A percentile compares a stretch with the other conserved stretches of the same genome.
Evolutionary conservation across 768 basidiomycete species (phyloP).

Genomic region (Lactifluus subvellereus): DNA sequence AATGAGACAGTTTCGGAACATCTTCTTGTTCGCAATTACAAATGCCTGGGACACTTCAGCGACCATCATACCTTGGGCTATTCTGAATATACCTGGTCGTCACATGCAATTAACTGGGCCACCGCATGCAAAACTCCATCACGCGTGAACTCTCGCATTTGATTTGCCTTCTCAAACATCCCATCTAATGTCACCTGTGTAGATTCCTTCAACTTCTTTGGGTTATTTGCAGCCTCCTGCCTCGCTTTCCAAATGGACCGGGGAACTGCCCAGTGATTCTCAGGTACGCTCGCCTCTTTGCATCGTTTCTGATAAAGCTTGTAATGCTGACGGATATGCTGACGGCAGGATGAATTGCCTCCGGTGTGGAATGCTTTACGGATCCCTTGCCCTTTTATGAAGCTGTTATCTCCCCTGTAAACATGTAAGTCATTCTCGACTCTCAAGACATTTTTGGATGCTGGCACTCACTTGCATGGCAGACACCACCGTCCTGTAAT

Average conservation of each 20-base stretch:
- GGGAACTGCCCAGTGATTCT: too few species aligned
- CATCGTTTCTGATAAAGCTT: background rate
- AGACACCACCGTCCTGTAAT: too few species aligned
- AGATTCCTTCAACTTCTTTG: too few species aligned
- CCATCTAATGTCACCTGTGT: background rate
- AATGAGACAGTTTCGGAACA: background rate
- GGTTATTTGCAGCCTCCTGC: too few species aligned
- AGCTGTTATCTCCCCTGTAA: too few species aligned
- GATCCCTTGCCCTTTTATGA: too few species aligned
- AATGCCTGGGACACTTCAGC: background rate
- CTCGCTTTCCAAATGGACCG: background rate
- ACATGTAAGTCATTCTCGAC: too few species aligned
- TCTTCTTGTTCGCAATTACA: background rate
- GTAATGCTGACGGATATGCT: background rate
- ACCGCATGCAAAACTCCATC: background rate
- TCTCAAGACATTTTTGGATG: too few species aligned
- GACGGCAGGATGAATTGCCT: background rate
- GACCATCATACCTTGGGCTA: too few species aligned
- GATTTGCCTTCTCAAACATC: background rate
- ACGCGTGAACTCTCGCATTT: background rate
- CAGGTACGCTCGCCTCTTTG: background rate
- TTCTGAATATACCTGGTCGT: background rate
- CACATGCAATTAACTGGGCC: background rate
- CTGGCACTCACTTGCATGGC: too few species aligned
- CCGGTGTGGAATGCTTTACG: background rate